Percentiles rank a stretch among this genome's conserved stretches.
Evolutionary conservation across 2,329 filamentous ascomycete genomes (phyloP).

Genomic region (Ophiocordyceps robertsii): DNA sequence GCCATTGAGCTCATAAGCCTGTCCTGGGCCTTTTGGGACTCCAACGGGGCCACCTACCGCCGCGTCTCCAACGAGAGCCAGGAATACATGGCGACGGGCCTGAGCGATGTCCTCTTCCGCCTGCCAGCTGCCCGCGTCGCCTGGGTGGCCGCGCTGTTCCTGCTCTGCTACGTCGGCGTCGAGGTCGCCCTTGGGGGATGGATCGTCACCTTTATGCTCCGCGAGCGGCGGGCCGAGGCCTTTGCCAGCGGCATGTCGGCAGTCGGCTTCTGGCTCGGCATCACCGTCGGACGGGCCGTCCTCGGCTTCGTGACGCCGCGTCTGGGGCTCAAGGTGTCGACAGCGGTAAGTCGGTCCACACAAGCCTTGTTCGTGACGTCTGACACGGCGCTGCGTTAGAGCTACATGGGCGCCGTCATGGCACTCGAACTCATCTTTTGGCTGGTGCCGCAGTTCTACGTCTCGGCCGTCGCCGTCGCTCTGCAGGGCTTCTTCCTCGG

Average conservation of each 20-base stretch:
- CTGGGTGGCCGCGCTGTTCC: constrained; percentile 54
- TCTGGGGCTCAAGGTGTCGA: constrained; percentile 53
- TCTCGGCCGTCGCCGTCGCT: constrained; percentile 54
- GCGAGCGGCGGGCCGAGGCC: constrained; percentile 38
- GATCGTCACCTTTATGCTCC: constrained; percentile 61
- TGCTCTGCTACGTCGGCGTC: constrained; percentile 60
- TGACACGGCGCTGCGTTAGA: constrained; percentile 33
- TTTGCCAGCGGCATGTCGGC: constrained; percentile 56
- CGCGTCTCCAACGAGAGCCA: background rate
- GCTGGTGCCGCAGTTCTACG: constrained; percentile 60
- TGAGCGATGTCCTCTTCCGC: constrained; percentile 23
- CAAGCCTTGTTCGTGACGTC: too few species aligned
- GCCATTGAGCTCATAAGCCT: constrained; percentile 41
- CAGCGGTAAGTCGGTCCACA: constrained; percentile 19
- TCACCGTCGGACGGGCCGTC: constrained; percentile 53
- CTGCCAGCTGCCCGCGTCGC: constrained; percentile 35
- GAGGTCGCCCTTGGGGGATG: constrained; percentile 64
- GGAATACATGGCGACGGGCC: background rate
- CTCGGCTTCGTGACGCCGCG: constrained; percentile 58
- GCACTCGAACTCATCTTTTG: constrained; percentile 59
- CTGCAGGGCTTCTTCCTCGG: constrained; percentile 64
- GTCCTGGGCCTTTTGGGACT: constrained; percentile 40
- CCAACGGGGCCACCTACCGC: constrained; percentile 40
- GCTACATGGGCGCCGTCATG: constrained; percentile 48
- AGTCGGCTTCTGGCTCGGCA: constrained; percentile 69